Conservation (phyloP, 768 basidiomycete species). For the Rhodotorula graminis region DNA sequence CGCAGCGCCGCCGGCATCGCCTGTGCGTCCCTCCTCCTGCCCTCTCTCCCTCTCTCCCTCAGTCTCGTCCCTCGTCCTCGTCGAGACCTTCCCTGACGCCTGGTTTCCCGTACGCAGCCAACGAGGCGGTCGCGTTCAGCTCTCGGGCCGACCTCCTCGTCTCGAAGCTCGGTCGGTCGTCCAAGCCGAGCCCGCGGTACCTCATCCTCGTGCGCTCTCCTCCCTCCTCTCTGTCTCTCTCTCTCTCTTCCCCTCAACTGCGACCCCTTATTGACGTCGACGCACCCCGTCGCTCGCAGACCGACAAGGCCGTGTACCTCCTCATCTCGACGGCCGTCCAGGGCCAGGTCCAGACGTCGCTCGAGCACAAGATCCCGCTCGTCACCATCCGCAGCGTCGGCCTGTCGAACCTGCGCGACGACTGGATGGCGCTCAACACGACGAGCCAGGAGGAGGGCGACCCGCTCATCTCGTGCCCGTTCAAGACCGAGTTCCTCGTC, state of each 20-base stretch:
- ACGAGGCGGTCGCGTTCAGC: slow-evolving; percentile 77
- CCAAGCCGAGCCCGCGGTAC: slow-evolving; percentile 85
- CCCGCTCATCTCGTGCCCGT: slow-evolving; percentile 78
- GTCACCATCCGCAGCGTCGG: slow-evolving; percentile 79
- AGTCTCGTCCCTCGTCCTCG: background rate
- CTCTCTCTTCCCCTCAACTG: too few relatives aligned
- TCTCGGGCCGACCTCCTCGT: slow-evolving; percentile 73
- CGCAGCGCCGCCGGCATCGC: slow-evolving; percentile 66
- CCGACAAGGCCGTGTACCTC: slow-evolving; percentile 77
- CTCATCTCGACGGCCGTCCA: slow-evolving; percentile 58
- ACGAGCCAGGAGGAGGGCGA: slow-evolving; percentile 85
- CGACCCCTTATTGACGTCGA: background rate
- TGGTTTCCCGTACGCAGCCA: too few relatives aligned
- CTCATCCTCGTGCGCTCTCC: slow-evolving; percentile 67
- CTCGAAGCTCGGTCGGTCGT: slow-evolving; percentile 77
- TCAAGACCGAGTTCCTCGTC: slow-evolving; percentile 91
- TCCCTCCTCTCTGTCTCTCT: too few relatives aligned
- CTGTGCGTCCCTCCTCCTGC: slow-evolving; percentile 54
- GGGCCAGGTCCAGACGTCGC: slow-evolving; percentile 56
- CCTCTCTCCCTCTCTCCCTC: background rate
- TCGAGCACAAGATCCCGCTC: slow-evolving; percentile 85
- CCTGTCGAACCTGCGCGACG: slow-evolving; percentile 84
- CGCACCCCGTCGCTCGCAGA: slow-evolving; percentile 52
- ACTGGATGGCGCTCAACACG: slow-evolving; percentile 84
- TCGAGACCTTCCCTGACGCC: too few relatives aligned